Evolutionary conservation across 225 moss, liverwort and hornwort genomes (phyloP).

Genomic region (Physcomitrium patens): DNA sequence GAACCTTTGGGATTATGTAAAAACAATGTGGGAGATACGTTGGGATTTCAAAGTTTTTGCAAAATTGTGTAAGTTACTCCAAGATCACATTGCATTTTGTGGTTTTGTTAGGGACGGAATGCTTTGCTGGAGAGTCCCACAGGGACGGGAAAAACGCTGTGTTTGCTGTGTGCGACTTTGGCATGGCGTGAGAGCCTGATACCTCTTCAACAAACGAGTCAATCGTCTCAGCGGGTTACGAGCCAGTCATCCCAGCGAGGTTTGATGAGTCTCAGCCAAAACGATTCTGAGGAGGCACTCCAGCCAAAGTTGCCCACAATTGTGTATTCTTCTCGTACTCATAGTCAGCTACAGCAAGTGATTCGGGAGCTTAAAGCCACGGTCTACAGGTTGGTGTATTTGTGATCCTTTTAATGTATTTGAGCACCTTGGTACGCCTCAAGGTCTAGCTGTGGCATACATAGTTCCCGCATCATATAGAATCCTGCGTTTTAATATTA

Average conservation of each 20-base stretch:
- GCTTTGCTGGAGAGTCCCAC: conserved; percentile 98
- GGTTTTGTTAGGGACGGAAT: conserved; percentile 68
- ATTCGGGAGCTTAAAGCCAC: conserved; percentile 94
- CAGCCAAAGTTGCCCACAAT: conserved; percentile 74
- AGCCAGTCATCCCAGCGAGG: conserved; percentile 37
- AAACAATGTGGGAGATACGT: neutral
- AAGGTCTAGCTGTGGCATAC: neutral
- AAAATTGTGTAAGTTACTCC: neutral
- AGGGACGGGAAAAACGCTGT: conserved; percentile 95
- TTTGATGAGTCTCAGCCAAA: conserved; percentile 44
- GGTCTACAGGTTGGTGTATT: conserved; percentile 67
- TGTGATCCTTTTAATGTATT: conserved; percentile 6
- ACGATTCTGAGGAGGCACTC: conserved; percentile 45
- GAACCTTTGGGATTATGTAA: neutral
- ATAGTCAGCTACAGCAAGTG: conserved; percentile 98
- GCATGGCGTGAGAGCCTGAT: conserved; percentile 89
- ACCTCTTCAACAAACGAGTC: conserved; percentile 42
- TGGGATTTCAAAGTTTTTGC: neutral
- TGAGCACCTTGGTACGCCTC: neutral
- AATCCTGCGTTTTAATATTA: neutral
- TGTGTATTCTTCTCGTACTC: conserved; percentile 91
- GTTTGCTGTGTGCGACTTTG: conserved; percentile 94
- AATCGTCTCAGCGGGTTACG: conserved; percentile 31
- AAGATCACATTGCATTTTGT: neutral
- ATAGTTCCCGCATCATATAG: neutral